Base-by-base conservation (phyloP, 495 filamentous ascomycete genomes). In the Xylaria flabelliformis region DNA sequence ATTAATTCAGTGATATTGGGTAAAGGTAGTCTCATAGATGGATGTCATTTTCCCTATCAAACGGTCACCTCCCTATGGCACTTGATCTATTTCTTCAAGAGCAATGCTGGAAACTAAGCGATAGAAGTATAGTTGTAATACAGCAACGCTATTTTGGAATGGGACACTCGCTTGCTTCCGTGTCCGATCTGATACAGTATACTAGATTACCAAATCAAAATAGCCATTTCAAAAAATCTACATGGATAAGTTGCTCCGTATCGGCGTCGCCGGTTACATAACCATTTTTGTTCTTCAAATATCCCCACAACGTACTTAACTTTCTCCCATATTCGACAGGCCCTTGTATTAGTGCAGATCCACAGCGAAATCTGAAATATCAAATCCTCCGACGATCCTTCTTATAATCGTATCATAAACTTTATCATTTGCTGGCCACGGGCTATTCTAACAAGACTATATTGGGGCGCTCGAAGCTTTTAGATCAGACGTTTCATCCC, bases 401-500 rank as follows among this genome's bases (percentile, higher is more conserved):
- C 58, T n/a, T n/a, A 21, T 61, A 41, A 41, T 12, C 32, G 58
- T 21, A 39, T 29, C 26, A 56, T 32, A 17, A 56, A 56, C 12
- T 32, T 29, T 3, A 56, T 7, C 32, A 32, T 56, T 56, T 56
- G 26, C 8, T 26, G 53, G 26, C 26, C 13, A 17, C 29, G 4
- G 4, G 53, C 26, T 32, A 7, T 32, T 32, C 53, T 39, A 61
- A 61, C 6, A 1, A 39, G 32, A 21, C 58, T 19, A 41, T 61
- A n/a, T 36, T 21, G 32, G 34, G 32, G 34, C 58, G 58, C 39
- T 12, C 34, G 58, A 32, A 56, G 53, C 26, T 61, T 58, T 32
- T 7, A 61, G 58, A 61, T 61, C 32, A 29, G 34, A 61, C 58
- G 58, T 61, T 61, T 61, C 58, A 61, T 61, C 58, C 58, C 58